A percentile compares a stretch with the other conserved stretches of the same genome.
These are phyloP conservation scores for Suhomyces emberorum DNA, from an alignment of 805 yeast species.

Conservation along the genomic window DNA sequence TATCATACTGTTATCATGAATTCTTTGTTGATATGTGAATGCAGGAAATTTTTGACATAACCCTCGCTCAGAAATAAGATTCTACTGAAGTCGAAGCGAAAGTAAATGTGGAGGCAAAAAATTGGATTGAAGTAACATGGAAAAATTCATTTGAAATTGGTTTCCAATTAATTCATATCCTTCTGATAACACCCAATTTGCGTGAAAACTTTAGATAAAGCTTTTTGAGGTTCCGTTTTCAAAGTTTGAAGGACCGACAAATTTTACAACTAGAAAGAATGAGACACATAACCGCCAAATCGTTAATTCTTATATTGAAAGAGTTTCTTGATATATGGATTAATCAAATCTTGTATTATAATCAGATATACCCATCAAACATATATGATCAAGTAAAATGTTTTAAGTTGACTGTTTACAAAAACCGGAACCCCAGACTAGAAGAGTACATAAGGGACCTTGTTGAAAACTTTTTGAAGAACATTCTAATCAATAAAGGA, in stretches of 20 bases:
- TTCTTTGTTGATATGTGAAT: not conserved
- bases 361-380: conserved; percentile 50
- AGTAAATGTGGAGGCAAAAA: too few species aligned
- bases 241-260: too few species aligned
- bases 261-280: too few species aligned
- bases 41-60: too few species aligned
- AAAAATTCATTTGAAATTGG: too few species aligned
- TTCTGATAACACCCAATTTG: too few species aligned
- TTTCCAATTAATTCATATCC: too few species aligned
- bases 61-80: too few species aligned
- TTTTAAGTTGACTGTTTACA: conserved; percentile 41
- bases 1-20: conserved; percentile 17
- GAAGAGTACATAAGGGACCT: conserved; percentile 40
- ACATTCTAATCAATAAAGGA: conserved; percentile 10
- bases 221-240: too few species aligned
- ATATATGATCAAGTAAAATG: conserved; percentile 44
- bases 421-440: conserved; percentile 47
- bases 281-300: conserved; percentile 21
- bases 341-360: conserved; percentile 53
- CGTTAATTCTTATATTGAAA: conserved; percentile 33
- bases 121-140: too few species aligned
- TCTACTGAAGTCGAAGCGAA: too few species aligned
- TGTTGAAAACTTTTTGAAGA: conserved; percentile 23
- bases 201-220: too few species aligned
- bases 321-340: conserved; percentile 51